phyloP scores from a whole-genome alignment of 2,329 filamentous ascomycete genomes.

The Colletotrichum horii region DNA sequence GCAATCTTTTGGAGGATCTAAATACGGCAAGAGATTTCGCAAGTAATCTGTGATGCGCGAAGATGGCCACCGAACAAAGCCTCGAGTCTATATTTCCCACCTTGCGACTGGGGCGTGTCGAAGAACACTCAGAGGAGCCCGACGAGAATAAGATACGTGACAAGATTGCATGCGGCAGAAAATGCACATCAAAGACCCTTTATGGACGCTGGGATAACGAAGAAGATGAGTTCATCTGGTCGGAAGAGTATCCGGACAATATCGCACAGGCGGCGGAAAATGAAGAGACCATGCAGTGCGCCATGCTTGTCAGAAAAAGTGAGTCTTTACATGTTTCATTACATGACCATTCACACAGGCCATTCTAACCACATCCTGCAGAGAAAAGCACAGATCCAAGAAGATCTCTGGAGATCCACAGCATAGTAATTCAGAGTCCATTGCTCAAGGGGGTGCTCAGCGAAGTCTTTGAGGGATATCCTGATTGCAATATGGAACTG shows the following conservation, averaged over 20 bases:
- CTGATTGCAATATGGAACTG: neutral
- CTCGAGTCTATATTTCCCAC: neutral
- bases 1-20: neutral
- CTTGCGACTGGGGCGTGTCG: neutral
- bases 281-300: neutral
- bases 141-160: neutral
- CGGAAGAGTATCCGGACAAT: neutral
- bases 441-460: neutral
- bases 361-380: neutral
- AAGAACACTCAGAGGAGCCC: neutral
- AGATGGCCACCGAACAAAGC: neutral
- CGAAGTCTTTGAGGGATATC: neutral
- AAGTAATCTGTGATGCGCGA: neutral
- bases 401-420: neutral
- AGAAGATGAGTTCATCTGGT: neutral
- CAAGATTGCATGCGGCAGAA: neutral
- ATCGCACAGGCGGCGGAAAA: neutral
- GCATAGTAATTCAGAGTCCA: neutral
- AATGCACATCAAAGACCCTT: neutral
- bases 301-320: neutral
- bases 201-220: neutral
- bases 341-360: accelerated
- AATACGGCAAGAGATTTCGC: neutral
- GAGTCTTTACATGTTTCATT: neutral
- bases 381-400: neutral